Percentiles rank a stretch among this genome's conserved stretches.
phyloP scores from a whole-genome alignment of 1,139 yeast genomes.

The Yamadazyma kanchanaburiensis region DNA sequence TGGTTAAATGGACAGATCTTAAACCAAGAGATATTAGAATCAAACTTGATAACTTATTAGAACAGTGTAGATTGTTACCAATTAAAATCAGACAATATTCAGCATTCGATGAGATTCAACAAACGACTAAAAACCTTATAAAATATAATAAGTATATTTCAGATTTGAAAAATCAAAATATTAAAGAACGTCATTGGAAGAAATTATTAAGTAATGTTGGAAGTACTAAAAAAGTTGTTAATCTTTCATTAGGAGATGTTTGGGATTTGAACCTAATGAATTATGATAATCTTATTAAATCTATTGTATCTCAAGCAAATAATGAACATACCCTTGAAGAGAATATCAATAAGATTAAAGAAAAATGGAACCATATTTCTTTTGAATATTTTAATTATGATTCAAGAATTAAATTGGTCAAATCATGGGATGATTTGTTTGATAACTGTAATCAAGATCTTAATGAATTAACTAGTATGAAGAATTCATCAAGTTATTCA shows the following conservation, averaged over 20 bases:
- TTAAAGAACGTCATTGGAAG: conserved; percentile 72
- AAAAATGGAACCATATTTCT: conserved; percentile 45
- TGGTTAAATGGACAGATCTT: conserved; percentile 48
- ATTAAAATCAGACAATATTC: conserved; percentile 61
- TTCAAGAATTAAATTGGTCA: conserved; percentile 53
- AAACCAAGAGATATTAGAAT: conserved; percentile 47
- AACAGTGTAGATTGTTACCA: conserved; percentile 52
- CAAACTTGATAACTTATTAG: conserved; percentile 50
- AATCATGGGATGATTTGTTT: conserved; percentile 66
- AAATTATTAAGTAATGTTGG: conserved; percentile 37
- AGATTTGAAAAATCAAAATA: conserved; percentile 54
- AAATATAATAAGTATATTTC: conserved; percentile 38
- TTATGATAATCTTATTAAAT: conserved; percentile 47
- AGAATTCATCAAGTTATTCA: conserved; percentile 59
- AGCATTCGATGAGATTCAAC: conserved; percentile 62
- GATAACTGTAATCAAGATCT: conserved; percentile 61
- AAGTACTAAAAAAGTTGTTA: conserved; percentile 11
- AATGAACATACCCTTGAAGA: conserved; percentile 70
- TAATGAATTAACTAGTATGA: conserved; percentile 66
- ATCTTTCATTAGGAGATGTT: conserved; percentile 52
- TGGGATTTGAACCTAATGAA: conserved; percentile 52
- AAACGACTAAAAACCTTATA: conserved; percentile 37
- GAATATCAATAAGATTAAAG: conserved; percentile 44
- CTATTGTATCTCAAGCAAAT: conserved; percentile 60
- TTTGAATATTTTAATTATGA: conserved; percentile 59